Base-by-base conservation (phyloP, 768 basidiomycete genomes). In the Leccinum variicolor region DNA sequence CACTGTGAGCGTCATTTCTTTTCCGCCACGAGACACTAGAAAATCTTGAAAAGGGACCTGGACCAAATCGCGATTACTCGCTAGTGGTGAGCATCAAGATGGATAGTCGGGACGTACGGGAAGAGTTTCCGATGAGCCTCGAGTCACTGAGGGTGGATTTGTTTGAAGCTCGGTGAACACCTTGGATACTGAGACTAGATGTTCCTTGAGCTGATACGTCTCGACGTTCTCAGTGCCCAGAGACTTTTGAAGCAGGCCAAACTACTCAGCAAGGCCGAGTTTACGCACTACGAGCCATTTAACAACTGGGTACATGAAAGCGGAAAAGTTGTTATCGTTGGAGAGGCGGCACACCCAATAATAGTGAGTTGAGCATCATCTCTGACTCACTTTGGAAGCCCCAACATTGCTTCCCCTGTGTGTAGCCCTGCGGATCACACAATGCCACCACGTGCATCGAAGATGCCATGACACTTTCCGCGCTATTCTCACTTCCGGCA, bases 271-370 rank as follows among this genome's bases (percentile, higher is more conserved):
- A 73, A 74, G 2, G 64, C 75, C 3, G 59, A 70, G 7, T 70
- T 77, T 41, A 73, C 73, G 29, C 52, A 64, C 29, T 59, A 69
- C n/a, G 64, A 69, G 2, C 70, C 74, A 14, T 70, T 81, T 28
- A 81, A 84, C 14, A 77, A 71, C 28, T 77, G 81, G 70, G 79
- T 80, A 2, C 82, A 83, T 60, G 79, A 82, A 26, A 70, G 73
- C 5, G 80, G 78, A 10, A 75, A 75, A 52, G 73, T 84, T 2
- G 81, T 82, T 15, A 64, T 86, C 6, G 71, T 84, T 21, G 85
- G 84, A 31, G 81, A 85, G 60, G 83, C 84, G 1, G 83, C 81
- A 2, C 84, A 86, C 67, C 82, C 85, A 3, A 69, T 80, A 34
- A 66, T 79, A 61, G 84, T 81, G 52, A 60, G 63, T 54, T 9